These are phyloP conservation scores for Phymatotrichopsis omnivora DNA, from an alignment of 2,329 filamentous ascomycete species.

Conservation along the genomic window DNA sequence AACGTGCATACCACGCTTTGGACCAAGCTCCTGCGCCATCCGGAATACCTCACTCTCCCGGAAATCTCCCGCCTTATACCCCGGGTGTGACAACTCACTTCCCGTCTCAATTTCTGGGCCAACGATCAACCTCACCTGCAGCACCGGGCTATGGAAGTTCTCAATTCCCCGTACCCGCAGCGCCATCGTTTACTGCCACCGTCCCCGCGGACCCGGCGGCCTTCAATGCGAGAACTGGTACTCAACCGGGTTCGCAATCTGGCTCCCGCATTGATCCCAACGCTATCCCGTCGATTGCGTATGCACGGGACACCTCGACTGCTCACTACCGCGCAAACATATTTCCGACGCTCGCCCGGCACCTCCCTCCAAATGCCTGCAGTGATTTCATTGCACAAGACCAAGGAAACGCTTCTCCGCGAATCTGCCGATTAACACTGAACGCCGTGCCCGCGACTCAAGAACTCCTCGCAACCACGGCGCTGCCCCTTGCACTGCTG, in stretches of 20 bases:
- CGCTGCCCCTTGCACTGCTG: slow-evolving; percentile 74
- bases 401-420: slow-evolving; percentile 92
- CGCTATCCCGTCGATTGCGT: slow-evolving; percentile 82
- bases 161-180: slow-evolving; percentile 54
- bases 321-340: slow-evolving; percentile 77
- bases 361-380: slow-evolving; percentile 77
- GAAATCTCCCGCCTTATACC: slow-evolving; percentile 19
- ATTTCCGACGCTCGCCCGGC: slow-evolving; percentile 91
- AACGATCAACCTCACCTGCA: slow-evolving; percentile 52
- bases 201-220: slow-evolving; percentile 39
- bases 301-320: slow-evolving; percentile 70
- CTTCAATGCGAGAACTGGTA: slow-evolving; percentile 39
- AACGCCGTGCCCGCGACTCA: slow-evolving; percentile 82
- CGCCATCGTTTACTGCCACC: slow-evolving; percentile 43
- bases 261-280: slow-evolving; percentile 70
- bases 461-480: slow-evolving; percentile 70
- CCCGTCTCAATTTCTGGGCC: slow-evolving; percentile 32
- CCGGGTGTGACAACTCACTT: slow-evolving; percentile 28
- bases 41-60: neutral
- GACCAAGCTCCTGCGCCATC: slow-evolving; percentile 20
- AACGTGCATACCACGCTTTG: slow-evolving; percentile 26
- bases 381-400: slow-evolving; percentile 89
- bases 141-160: slow-evolving; percentile 39
- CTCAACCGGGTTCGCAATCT: slow-evolving; percentile 52
- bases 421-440: slow-evolving; percentile 80